These are phyloP conservation scores for Candida corydali DNA, from an alignment of 805 yeast species.

Conservation along the genomic window DNA sequence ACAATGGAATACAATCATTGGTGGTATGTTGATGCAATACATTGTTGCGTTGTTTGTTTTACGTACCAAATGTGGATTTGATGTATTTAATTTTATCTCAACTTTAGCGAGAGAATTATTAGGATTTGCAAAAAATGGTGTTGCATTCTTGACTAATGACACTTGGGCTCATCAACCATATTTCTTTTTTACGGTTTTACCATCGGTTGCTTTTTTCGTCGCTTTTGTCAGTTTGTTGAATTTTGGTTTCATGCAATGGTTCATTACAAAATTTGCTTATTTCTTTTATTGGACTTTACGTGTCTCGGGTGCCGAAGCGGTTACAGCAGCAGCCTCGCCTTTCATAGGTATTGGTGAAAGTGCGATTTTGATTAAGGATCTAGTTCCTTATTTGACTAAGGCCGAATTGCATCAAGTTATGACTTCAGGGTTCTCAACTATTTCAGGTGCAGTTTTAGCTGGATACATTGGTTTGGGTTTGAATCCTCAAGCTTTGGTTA, in stretches of 20 bases:
- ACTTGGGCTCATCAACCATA: conserved; percentile 37
- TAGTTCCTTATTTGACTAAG: conserved; percentile 53
- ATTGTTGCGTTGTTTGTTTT: conserved; percentile 58
- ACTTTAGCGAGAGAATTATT: conserved; percentile 53
- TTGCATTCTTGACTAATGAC: conserved; percentile 49
- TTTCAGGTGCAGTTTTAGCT: conserved; percentile 60
- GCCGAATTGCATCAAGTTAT: conserved; percentile 62
- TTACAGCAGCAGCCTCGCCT: conserved; percentile 64
- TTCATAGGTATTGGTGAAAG: conserved; percentile 65
- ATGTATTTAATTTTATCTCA: conserved; percentile 58
- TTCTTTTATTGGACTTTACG: conserved; percentile 58
- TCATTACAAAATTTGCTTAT: conserved; percentile 49
- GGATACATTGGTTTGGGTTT: conserved; percentile 61
- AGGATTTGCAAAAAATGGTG: conserved; percentile 56
- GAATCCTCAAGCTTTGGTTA: conserved; percentile 57
- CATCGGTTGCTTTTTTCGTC: conserved; percentile 62
- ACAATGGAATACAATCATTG: conserved; percentile 57
- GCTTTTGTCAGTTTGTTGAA: conserved; percentile 59
- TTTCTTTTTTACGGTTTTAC: conserved; percentile 57
- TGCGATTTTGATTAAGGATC: conserved; percentile 57
- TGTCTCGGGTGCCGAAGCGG: conserved; percentile 61
- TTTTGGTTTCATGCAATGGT: conserved; percentile 59
- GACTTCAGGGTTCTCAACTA: conserved; percentile 62
- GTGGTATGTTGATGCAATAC: conserved; percentile 57
- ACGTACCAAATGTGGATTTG: conserved; percentile 57